A percentile compares a stretch with the other conserved stretches of the same genome.
Evolutionary conservation across 192 early-diverging fungal genomes (phyloP).

Genomic region (Diversispora eburnea): DNA sequence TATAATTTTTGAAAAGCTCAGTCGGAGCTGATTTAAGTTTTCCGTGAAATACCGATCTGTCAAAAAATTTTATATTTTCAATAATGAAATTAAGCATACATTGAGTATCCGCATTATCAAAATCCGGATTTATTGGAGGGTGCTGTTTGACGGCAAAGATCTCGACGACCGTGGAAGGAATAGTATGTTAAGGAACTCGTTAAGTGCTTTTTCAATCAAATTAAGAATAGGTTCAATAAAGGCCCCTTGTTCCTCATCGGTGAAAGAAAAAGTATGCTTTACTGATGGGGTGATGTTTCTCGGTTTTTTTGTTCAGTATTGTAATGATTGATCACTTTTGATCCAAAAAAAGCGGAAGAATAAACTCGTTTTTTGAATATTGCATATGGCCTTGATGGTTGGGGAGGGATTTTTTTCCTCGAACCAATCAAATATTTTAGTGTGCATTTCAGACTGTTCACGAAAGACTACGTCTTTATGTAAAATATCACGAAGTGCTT

Average conservation of each 20-base stretch:
- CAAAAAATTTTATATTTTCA: slow-evolving; percentile 9
- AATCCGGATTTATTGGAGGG: neutral
- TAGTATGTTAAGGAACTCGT: slow-evolving; percentile 11
- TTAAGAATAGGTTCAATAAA: slow-evolving; percentile 16
- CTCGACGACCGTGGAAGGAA: neutral
- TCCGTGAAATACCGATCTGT: neutral
- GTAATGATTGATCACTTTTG: neutral
- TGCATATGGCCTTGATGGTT: slow-evolving; percentile 1
- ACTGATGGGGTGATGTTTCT: neutral
- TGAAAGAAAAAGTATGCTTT: slow-evolving; percentile 7
- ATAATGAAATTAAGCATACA: neutral
- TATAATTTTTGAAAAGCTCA: slow-evolving; percentile 4
- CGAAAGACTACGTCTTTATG: neutral
- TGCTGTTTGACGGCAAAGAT: neutral
- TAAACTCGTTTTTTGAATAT: slow-evolving; percentile 9
- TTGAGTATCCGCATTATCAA: neutral
- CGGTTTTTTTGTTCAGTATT: neutral
- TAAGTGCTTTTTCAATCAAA: slow-evolving; percentile 2
- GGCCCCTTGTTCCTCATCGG: slow-evolving; percentile 5
- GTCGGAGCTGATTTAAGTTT: neutral
- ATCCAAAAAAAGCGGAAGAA: slow-evolving; percentile 2
- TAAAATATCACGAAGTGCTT: slow-evolving; percentile 12
- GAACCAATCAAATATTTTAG: slow-evolving; percentile 6
- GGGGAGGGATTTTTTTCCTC: neutral
- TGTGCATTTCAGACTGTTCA: slow-evolving; percentile 3